Base-by-base conservation (phyloP, 345 rosid species). In the Eucalyptus regnans region DNA sequence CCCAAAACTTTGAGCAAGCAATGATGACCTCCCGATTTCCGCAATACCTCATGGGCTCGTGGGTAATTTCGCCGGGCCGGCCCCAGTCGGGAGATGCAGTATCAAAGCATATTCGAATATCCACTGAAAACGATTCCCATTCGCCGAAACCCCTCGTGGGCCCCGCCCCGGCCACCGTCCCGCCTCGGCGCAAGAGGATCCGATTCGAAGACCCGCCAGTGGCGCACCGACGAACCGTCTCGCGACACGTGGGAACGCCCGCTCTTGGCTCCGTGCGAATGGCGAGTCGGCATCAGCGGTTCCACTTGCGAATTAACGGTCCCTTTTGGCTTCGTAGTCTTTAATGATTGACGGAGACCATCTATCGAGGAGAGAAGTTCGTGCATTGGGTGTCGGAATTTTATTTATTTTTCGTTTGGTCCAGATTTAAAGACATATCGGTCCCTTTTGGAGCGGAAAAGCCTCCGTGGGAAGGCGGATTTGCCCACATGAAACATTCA, bases 41-140 rank as follows among this genome's bases (percentile, higher is more conserved):
- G 46, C 52, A 9, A 37, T 6, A 5, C 25, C 33, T 7, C 2
- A 25, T 58, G 94, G 93, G n/a, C 64, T 89, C 84, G 37, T 6
- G 11, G 13, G 95, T 92, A 86, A 90, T 90, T 90, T 9, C 48
- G 56, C 4, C 0, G 1, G 1, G 46, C 54, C 43, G 86, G 46
- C 86, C 1, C 10, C 10, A 46, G 2, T 5, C 46, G 56, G 11
- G 37, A 13, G 41, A 9, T 23, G 13, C 87, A 25, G 86, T 9
- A 56, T 25, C 62, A 56, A 62, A 9, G 94, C 90, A 93, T 93
- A 94, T 93, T 90, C 94, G 96, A 80, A 94, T 94, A 93, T 92
- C 91, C 93, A 33, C 17, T 58, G 56, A 14, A 94, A 86, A 92
- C 90, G 54, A 92, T 93, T 64, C 95, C 58, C 84, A 44, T 6